These are phyloP conservation scores for Aegilops bicornis DNA, from an alignment of 176 grass and related monocot genomes.

Conservation along the genomic window DNA sequence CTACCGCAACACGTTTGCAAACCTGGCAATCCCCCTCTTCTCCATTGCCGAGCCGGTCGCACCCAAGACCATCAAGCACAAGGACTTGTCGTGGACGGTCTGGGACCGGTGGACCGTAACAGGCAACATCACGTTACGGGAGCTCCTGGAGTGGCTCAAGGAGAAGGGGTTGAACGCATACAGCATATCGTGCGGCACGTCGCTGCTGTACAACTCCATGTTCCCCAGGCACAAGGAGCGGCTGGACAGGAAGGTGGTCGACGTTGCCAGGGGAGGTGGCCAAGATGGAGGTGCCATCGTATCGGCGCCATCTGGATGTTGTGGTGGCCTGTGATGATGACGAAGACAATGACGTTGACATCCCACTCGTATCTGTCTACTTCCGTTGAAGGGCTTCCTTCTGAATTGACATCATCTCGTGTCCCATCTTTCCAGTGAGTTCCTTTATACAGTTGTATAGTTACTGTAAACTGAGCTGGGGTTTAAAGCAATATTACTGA, in stretches of 20 bases:
- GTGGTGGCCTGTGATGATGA: conserved; percentile 87
- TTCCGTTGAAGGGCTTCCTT: conserved; percentile 44
- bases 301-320: conserved; percentile 65
- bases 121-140: conserved; percentile 63
- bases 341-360: conserved; percentile 82
- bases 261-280: conserved; percentile 73
- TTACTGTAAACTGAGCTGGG: not conserved
- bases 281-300: conserved; percentile 71
- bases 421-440: not conserved
- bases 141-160: conserved; percentile 81
- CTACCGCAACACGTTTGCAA: conserved; percentile 84
- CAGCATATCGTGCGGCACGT: conserved; percentile 79
- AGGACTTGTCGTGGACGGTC: conserved; percentile 75
- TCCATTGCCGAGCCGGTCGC: conserved; percentile 85
- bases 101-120: conserved; percentile 87
- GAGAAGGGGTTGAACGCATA: conserved; percentile 71
- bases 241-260: conserved; percentile 64
- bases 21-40: conserved; percentile 82
- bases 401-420: not conserved
- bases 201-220: conserved; percentile 89
- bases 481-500: not conserved
- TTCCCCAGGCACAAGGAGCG: conserved; percentile 83
- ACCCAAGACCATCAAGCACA: conserved; percentile 66
- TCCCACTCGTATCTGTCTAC: conserved; percentile 76
- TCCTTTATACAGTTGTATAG: not conserved